Evolutionary conservation across 345 rosid genomes (phyloP), one percentile per base, ranked within the genome.

Genomic region (Pseudoturritis turrita): DNA sequence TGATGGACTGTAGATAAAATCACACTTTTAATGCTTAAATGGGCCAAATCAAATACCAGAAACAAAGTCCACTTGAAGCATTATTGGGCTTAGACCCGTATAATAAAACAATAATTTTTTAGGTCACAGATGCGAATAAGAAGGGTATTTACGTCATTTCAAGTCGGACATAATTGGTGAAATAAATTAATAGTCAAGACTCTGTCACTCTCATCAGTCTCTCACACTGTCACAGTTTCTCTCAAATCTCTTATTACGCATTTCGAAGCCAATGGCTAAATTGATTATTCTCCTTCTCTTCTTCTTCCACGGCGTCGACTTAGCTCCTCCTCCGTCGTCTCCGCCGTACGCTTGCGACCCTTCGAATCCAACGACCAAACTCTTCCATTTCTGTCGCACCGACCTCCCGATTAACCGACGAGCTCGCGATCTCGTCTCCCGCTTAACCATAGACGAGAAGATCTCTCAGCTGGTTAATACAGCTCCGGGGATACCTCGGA

Each of bases 401-500:
- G 37, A 80, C 37, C 83, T 94, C 3, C 83, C 95, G 68, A 77
- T 85, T 14, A 71, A 18, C 68, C 78, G 65, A 5, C 81, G 98
- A 70, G 96, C 76, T 11, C 71, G 71, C 29, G 98, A 91, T 83
- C 81, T 94, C 13, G 89, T 94, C 57, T 84, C 86, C 12, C 70
- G 89, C 64, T 82, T 91, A 60, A 84, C 90, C 15, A 43, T 91
- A 17, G 95, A 89, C 13, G 98, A 94, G 79, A 94, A 94, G 63
- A 81, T 89, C 49, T 81, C 88, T 6, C 97, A 89, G 72, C 89
- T 94, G 2, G 98, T 77, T 23, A 89, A 85, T 81, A 47, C 88
- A 22, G 90, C 91, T 40, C 82, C 90, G 0, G 75, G 89, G 5
- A 87, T 94, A 65, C 89, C 95, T 0, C 70, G 96, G 6, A 90